Evolutionary conservation across 192 early-diverging fungal species (phyloP).

Genomic region (Backusella macrospora): DNA sequence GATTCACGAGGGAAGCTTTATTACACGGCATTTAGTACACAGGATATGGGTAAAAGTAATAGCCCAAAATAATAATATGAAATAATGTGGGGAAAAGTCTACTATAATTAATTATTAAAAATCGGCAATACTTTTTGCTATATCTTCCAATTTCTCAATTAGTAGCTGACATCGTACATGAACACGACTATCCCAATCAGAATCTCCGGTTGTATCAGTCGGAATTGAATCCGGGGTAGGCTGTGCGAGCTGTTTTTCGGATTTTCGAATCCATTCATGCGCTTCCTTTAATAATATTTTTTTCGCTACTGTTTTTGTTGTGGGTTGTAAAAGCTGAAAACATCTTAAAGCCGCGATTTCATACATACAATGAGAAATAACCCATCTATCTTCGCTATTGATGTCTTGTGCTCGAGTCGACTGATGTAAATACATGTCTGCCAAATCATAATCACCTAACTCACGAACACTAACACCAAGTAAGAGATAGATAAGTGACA

Average conservation of each 20-base stretch:
- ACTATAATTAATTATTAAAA: constrained; percentile 3
- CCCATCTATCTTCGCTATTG: constrained; percentile 30
- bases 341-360: constrained; percentile 31
- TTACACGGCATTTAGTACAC: constrained; percentile 11
- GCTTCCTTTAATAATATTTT: constrained; percentile 29
- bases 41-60: constrained; percentile 4
- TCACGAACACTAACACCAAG: constrained; percentile 35
- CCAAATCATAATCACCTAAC: constrained; percentile 17
- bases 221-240: constrained; percentile 15
- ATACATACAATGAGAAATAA: constrained; percentile 29
- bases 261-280: constrained; percentile 25
- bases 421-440: constrained; percentile 22
- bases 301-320: background rate
- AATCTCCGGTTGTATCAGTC: constrained; percentile 19
- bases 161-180: constrained; percentile 41
- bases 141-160: constrained; percentile 29
- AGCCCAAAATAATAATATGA: constrained; percentile 10
- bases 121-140: constrained; percentile 10
- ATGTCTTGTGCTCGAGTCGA: constrained; percentile 17
- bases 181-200: constrained; percentile 33
- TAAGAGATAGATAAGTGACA: constrained; percentile 27
- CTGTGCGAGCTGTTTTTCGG: constrained; percentile 13
- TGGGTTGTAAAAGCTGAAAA: background rate
- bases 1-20: background rate
- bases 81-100: constrained; percentile 5